A percentile compares a stretch with the other conserved stretches of the same genome.
Evolutionary conservation across 495 filamentous ascomycete genomes (phyloP).

Genomic region (Penicillium cinerascens): DNA sequence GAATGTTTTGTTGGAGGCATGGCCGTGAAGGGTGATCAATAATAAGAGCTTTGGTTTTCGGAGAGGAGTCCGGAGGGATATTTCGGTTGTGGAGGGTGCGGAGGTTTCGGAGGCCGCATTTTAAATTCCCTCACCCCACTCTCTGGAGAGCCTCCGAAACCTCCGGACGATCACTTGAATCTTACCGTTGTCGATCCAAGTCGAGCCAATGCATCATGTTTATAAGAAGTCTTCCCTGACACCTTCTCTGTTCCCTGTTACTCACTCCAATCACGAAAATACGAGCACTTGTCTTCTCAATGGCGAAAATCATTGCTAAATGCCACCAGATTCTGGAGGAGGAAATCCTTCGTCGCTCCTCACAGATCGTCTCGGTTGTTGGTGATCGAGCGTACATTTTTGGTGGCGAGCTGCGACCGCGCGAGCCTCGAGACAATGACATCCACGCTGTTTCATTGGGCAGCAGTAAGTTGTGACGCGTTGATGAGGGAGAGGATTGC

Average conservation of each 20-base stretch:
- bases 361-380: constrained; percentile 66
- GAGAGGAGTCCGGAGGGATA: too few species aligned
- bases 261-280: background rate
- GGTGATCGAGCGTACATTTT: constrained; percentile 57
- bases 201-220: too few species aligned
- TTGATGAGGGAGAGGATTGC: background rate
- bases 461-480: constrained; percentile 10
- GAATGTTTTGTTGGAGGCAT: background rate
- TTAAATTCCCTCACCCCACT: too few species aligned
- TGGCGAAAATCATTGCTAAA: constrained; percentile 12
- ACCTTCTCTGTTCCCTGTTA: background rate
- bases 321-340: constrained; percentile 22
- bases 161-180: background rate
- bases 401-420: constrained; percentile 41
- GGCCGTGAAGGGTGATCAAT: too few species aligned
- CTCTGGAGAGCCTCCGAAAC: too few species aligned
- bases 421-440: constrained; percentile 59
- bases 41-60: too few species aligned
- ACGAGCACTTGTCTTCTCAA: background rate
- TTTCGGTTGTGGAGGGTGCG: background rate
- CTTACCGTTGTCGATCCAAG: background rate
- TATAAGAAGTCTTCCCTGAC: background rate
- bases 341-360: constrained; percentile 58
- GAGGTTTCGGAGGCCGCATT: constrained; percentile 2
- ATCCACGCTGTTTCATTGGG: constrained; percentile 64